These are phyloP conservation scores for Phytophthora syringae DNA, from an alignment of 352 stramenopile species.

Conservation along the genomic window DNA sequence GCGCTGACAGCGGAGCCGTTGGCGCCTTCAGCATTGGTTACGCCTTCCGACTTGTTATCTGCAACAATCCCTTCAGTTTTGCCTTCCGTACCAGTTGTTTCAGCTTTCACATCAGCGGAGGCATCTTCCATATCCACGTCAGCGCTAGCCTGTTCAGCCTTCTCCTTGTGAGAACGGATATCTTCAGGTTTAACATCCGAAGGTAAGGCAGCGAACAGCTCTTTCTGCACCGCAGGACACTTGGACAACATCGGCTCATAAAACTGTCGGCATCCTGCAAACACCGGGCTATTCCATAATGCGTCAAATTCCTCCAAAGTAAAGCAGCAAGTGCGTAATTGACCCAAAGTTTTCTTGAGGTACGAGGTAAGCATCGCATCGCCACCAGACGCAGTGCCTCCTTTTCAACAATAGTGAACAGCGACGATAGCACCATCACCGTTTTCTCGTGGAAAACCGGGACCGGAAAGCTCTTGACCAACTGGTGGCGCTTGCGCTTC, in stretches of 20 bases:
- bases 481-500: conserved; percentile 35
- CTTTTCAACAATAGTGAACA: conserved; percentile 53
- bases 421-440: conserved; percentile 56
- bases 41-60: neutral
- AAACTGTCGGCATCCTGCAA: conserved; percentile 56
- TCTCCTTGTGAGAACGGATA: conserved; percentile 9
- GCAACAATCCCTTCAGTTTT: neutral
- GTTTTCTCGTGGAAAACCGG: conserved; percentile 73
- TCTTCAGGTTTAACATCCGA: conserved; percentile 32
- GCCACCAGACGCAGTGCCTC: conserved; percentile 23
- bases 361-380: conserved; percentile 46
- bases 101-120: conserved; percentile 1
- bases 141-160: neutral
- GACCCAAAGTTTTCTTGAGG: conserved; percentile 54
- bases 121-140: conserved; percentile 10
- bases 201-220: conserved; percentile 35
- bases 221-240: conserved; percentile 39
- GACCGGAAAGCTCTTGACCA: conserved; percentile 56
- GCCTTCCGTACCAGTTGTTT: neutral
- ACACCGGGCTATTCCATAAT: conserved; percentile 65
- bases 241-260: conserved; percentile 68
- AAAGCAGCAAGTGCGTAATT: conserved; percentile 47
- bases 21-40: conserved; percentile 4
- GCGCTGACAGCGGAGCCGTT: conserved; percentile 6
- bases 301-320: conserved; percentile 67